Base-by-base conservation (phyloP, 805 yeast genomes). In the Starmerella asiatica region DNA sequence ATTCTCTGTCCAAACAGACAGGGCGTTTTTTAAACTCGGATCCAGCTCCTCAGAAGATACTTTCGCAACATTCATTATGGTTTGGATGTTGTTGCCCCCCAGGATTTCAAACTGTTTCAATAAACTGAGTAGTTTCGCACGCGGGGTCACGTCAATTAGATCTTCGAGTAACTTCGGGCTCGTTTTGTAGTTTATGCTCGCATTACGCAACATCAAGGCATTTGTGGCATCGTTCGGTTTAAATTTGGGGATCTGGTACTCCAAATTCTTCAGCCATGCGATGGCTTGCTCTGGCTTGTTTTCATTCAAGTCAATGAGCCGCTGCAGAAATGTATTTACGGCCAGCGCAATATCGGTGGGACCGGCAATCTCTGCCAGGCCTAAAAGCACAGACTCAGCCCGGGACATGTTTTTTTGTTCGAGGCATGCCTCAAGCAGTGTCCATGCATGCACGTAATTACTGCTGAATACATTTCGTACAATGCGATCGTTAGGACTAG, bases 391-490 rank as follows among this genome's bases (percentile, higher is more conserved):
- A 19, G 76, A 62, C 47, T 73, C 75, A 0, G 94, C 93, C 52
- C 94, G 66, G 18, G 68, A 70, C 49, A 68, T 71, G 53, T 80
- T 79, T 38, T 69, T 68, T 26, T 79, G 70, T 32, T 74, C 71
- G 24, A 84, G 54, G 48, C 86, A 77, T 0, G 91, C 88, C 50
- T 84, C 94, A 30, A 83, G 64, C 27, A 84, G 59, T 3, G 86
- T 71, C 75, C 86, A 84, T 16, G 79, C 64, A 50, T 78, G 78
- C 38, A 67, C 63, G n/a, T 72, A 69, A 46, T 74, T 78, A 53
- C 69, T 71, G 5, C 79, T 68, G 55, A 56, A 56, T 5, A 54
- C 47, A 36, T 54, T 55, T 28, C 59, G 40, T 2, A 54, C 37
- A 4, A 56, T 43, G 12, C 41, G 33, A 30, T 57, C 61, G 24